These are phyloP conservation scores for Skeletonema potamos DNA, from an alignment of 108 stramenopile genomes.

Conservation along the genomic window DNA sequence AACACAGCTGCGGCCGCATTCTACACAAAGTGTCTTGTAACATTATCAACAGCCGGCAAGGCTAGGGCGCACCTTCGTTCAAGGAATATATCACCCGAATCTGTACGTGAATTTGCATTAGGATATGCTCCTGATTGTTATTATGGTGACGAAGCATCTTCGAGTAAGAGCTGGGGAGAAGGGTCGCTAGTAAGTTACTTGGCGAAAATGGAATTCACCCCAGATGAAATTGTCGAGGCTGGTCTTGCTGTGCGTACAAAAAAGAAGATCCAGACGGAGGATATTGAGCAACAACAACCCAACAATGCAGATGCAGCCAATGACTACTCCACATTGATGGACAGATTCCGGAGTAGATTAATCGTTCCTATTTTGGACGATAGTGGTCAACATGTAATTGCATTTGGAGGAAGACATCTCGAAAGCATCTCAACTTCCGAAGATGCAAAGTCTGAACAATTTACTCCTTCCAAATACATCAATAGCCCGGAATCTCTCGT, in stretches of 20 bases:
- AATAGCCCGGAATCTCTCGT: constrained; percentile 90
- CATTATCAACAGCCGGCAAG: constrained; percentile 61
- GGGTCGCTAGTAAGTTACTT: constrained; percentile 84
- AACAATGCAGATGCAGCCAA: neutral
- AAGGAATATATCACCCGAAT: constrained; percentile 63
- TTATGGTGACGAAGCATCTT: constrained; percentile 35
- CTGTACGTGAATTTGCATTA: constrained; percentile 74
- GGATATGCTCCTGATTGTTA: constrained; percentile 92
- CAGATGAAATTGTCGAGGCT: constrained; percentile 81
- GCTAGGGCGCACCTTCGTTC: constrained; percentile 70
- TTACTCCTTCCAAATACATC: constrained; percentile 82
- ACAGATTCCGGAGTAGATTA: constrained; percentile 78
- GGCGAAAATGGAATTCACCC: constrained; percentile 58
- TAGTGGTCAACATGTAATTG: constrained; percentile 61
- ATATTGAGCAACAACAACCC: neutral
- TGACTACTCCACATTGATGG: constrained; percentile 57
- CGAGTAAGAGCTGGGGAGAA: constrained; percentile 50
- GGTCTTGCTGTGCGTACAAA: constrained; percentile 77
- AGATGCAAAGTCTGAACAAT: constrained; percentile 17
- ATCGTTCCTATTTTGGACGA: constrained; percentile 81
- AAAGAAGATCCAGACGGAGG: neutral
- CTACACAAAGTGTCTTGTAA: constrained; percentile 68
- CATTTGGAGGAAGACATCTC: constrained; percentile 77
- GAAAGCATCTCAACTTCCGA: constrained; percentile 9
- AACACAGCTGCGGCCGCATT: constrained; percentile 84